Base-by-base conservation (phyloP, 2,329 filamentous ascomycete species). In the Didymella exigua region DNA sequence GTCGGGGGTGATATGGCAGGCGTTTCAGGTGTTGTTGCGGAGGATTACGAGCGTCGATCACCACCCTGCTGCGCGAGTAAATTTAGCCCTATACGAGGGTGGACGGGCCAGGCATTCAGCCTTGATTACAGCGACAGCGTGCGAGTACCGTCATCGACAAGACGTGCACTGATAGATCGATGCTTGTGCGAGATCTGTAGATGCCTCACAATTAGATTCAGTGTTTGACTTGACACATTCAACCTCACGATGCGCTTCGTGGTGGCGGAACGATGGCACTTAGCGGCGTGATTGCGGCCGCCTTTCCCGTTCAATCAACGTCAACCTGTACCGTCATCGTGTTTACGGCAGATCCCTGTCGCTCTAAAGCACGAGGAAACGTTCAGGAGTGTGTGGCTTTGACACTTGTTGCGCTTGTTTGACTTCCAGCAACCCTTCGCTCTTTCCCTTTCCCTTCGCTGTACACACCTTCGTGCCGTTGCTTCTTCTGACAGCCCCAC, bases 391-490 rank as follows among this genome's bases (percentile, higher is more conserved):
- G 38, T 49, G 26, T 24, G 48, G 59, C 59, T 61, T 51, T 38
- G 42, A 50, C 42, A 52, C 37, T 23, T 51, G 48, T 48, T 55
- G 38, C 43, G 45, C 52, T 36, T 36, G 45, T 45, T 38, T 37
- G 54, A 53, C 47, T 36, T 33, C 18, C 23, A 46, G 40, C 30
- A 50, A 36, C 55, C 54, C 53, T 33, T 51, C 54, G 46, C 57
- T 56, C 54, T 37, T 60, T 60, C 57, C 45, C 38, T 38, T 53
- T 46, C 34, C 42, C 48, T 58, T 57, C 38, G 44, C 53, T 55
- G 45, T 45, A 47, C 29, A 58, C 51, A 43, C 19, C 23, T 55
- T 45, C 29, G 41, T 38, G 40, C 42, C n/a, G 38, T 23, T n/a
- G 23, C 29, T 48, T 50, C 38, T 26, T 31, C 49, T n/a, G 21